Conservation (phyloP, 2,329 filamentous ascomycete species). For the Basipetospora chlamydospora region DNA sequence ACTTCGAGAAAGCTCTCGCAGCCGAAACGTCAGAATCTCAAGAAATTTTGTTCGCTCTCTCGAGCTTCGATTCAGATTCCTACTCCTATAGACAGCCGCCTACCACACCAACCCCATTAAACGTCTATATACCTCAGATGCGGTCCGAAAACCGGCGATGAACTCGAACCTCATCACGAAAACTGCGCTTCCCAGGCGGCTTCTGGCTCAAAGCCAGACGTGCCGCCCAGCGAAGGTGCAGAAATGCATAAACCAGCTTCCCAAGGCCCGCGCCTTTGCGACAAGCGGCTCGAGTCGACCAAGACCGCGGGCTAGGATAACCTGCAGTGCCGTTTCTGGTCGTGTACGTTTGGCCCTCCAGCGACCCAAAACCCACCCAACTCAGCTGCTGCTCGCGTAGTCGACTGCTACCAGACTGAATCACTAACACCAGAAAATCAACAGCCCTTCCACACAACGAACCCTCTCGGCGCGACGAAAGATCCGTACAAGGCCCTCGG, state of each 20-base stretch:
- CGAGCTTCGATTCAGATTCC: background rate
- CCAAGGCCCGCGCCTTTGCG: slow-evolving; percentile 13
- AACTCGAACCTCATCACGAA: slow-evolving; percentile 32
- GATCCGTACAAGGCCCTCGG: slow-evolving; percentile 84
- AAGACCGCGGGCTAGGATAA: background rate
- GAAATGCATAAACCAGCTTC: slow-evolving; percentile 23
- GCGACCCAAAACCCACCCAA: too few species aligned
- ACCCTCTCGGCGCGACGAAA: slow-evolving; percentile 33
- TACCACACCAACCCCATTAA: too few species aligned
- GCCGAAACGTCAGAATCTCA: background rate
- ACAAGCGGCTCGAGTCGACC: slow-evolving; percentile 2
- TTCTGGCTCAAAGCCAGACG: slow-evolving; percentile 27
- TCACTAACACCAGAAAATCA: background rate
- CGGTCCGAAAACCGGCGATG: slow-evolving; percentile 22
- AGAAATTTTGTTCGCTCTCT: slow-evolving; percentile 4
- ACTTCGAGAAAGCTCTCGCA: slow-evolving; percentile 2
- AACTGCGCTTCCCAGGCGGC: slow-evolving; percentile 29
- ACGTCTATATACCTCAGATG: slow-evolving; percentile 10
- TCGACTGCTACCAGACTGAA: too few species aligned
- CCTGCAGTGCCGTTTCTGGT: slow-evolving; percentile 8
- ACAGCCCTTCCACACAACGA: slow-evolving; percentile 48
- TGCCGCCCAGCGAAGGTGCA: slow-evolving; percentile 24
- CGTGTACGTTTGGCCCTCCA: slow-evolving; percentile 10
- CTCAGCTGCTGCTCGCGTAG: too few species aligned
- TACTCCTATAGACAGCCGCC: too few species aligned